Conservation (phyloP, 345 rosid species). For the Reutealis trisperma region DNA sequence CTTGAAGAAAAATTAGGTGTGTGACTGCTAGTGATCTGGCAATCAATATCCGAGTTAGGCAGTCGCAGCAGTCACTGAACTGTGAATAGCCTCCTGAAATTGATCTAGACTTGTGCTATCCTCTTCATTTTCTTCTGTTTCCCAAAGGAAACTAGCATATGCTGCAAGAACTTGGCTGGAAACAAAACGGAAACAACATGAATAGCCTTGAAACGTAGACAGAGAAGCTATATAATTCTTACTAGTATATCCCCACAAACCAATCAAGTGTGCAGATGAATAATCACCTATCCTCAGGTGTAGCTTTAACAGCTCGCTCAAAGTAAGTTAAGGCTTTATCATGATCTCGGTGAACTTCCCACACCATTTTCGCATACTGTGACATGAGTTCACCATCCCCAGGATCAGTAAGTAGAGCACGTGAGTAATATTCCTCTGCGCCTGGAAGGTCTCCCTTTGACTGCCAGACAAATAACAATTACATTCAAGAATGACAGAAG, state of each 20-base stretch:
- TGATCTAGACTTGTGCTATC: conserved; percentile 6
- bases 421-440: conserved; percentile 47
- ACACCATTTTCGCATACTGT: conserved; percentile 63
- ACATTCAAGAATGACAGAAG: neutral
- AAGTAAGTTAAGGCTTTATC: conserved; percentile 61
- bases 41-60: conserved; percentile 7
- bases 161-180: conserved; percentile 73
- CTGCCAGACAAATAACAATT: conserved; percentile 30
- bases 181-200: conserved; percentile 1
- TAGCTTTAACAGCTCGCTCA: conserved; percentile 61
- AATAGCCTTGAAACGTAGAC: neutral
- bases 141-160: conserved; percentile 90
- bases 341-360: conserved; percentile 59
- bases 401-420: conserved; percentile 48
- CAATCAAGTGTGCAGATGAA: neutral
- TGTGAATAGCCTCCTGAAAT: conserved; percentile 10
- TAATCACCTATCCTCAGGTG: conserved; percentile 59
- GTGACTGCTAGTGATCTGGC: conserved; percentile 1
- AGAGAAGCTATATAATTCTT: too few relatives aligned
- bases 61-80: conserved; percentile 4
- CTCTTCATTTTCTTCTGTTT: conserved; percentile 46
- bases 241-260: too few relatives aligned
- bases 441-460: conserved; percentile 44
- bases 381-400: conserved; percentile 62
- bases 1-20: neutral